phyloP scores from a whole-genome alignment of 1,284 basidiomycete genomes.

The Cutaneotrichosporon sp. region DNA sequence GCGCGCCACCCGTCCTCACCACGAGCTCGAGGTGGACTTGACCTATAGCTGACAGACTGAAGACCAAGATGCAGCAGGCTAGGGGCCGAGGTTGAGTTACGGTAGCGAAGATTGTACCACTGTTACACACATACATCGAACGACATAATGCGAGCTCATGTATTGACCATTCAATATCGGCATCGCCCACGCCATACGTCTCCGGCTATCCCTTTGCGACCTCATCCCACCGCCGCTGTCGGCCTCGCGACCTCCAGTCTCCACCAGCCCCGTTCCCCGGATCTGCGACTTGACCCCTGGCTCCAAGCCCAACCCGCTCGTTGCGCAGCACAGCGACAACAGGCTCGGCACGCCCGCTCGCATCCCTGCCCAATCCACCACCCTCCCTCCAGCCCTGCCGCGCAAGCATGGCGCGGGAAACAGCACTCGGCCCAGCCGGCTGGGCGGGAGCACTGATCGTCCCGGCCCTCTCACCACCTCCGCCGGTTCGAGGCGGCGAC shows the following conservation, averaged over 20 bases:
- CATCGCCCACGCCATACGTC: no score
- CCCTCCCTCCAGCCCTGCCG: constrained; percentile 42
- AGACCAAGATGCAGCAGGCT: no score
- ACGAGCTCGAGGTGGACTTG: no score
- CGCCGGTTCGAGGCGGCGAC: constrained; percentile 13
- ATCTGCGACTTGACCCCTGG: constrained; percentile 13
- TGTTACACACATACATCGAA: no score
- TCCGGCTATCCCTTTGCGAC: neutral
- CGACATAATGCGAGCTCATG: no score
- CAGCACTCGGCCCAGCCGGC: constrained; percentile 9
- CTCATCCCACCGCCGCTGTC: constrained; percentile 33
- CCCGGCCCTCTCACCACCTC: neutral
- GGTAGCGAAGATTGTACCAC: no score
- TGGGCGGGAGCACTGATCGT: neutral
- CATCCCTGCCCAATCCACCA: constrained; percentile 32
- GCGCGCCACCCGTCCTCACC: no score
- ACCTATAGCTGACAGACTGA: no score
- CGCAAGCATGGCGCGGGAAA: constrained; percentile 28
- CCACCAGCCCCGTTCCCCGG: constrained; percentile 8
- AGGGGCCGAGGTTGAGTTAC: no score
- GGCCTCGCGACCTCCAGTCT: constrained; percentile 35
- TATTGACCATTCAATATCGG: no score
- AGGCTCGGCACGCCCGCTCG: constrained; percentile 28
- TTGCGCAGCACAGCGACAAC: constrained; percentile 25
- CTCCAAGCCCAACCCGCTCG: constrained; percentile 36